Conservation (phyloP, 169 alveolate species). For the Cryptosporidium canis region DNA sequence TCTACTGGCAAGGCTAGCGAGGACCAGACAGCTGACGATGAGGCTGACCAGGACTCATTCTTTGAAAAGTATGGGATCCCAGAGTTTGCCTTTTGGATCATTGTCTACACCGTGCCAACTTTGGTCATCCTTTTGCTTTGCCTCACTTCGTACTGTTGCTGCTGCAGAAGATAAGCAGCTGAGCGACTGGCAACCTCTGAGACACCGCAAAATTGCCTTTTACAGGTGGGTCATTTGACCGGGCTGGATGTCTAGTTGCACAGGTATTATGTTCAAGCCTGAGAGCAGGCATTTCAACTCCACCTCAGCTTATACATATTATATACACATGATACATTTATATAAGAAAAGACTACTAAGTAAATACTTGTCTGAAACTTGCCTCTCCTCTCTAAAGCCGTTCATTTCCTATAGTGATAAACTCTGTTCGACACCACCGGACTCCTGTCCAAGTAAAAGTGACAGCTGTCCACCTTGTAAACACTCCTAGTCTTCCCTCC, state of each 20-base stretch:
- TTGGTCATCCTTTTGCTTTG: conserved; percentile 8
- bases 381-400: not conserved
- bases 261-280: not conserved
- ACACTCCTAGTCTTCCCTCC: not conserved
- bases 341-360: not conserved
- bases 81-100: conserved; percentile 35
- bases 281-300: not conserved
- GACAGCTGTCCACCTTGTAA: not conserved
- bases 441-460: not conserved
- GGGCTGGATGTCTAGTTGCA: not conserved
- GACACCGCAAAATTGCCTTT: not conserved
- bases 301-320: too few relatives aligned
- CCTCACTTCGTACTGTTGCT: conserved; percentile 22
- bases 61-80: conserved; percentile 27
- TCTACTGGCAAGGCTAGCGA: not conserved
- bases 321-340: not conserved
- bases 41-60: conserved; percentile 21
- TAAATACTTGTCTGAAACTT: not conserved
- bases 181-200: not conserved
- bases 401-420: not conserved
- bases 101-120: conserved; percentile 36
- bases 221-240: not conserved
- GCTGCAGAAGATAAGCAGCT: conserved; percentile 29
- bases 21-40: not conserved
- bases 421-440: not conserved